Base-by-base conservation (phyloP, 2,329 filamentous ascomycete genomes). In the Fusarium sp. region DNA sequence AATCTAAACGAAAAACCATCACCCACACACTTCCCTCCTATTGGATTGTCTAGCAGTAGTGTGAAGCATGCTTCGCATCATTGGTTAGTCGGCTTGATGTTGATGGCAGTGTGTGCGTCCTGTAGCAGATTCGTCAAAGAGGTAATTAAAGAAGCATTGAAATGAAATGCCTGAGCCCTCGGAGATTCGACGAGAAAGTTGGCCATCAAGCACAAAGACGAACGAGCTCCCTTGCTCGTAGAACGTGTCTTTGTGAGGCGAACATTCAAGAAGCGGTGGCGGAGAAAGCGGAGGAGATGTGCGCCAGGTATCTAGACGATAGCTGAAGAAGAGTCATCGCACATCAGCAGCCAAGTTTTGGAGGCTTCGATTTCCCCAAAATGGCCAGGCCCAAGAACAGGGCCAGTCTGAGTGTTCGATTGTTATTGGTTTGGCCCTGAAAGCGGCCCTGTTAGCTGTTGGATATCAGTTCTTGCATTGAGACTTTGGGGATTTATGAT, bases 281-380 rank as follows among this genome's bases (percentile, higher is more conserved):
- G 64, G 64, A 65, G 58, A 65, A 64, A 53, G 65, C 43, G 61
- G 64, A 68, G 67, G 61, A 68, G 67, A 58, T 58, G 64, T 62
- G 57, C 40, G 58, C 43, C 7, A 10, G 29, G 29, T 65, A 61
- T 52, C 42, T 22, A 40, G 42, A 36, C 28, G 36, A 61, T n/a
- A 58, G 43, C 40, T 58, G 52, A 68, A 54, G 52, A 69, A 64
- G 66, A 69, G 66, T 69, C 66, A 69, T 69, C 52, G 48, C 53
- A 42, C 59, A 67, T 63, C 66, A 64, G 43, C 56, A 64, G 64
- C 65, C 61, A 66, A 47, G 48, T 62, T 63, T 53, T 53, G 40
- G 41, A 43, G 59, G 44, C 56, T 49, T 61, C 62, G 47, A 46
- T 65, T 31, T 42, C 44, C 61, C 63, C 40, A 43, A 53, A 61